Conservation (phyloP, 2,329 filamentous ascomycete genomes). For the Periconia digitata region DNA sequence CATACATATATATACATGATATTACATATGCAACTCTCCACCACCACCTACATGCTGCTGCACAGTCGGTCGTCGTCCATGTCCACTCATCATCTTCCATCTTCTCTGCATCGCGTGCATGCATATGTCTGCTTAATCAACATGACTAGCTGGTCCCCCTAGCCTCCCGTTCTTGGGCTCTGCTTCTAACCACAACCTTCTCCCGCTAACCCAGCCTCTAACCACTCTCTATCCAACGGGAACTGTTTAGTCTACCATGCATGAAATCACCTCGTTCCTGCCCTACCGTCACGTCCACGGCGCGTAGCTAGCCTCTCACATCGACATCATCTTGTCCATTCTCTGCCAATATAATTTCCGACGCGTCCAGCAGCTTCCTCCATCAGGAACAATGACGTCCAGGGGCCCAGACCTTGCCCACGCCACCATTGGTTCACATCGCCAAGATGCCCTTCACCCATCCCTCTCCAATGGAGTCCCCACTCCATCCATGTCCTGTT, state of each 20-base stretch:
- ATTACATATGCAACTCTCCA: too few species aligned
- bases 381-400: not conserved
- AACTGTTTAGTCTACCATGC: not conserved
- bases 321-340: not conserved
- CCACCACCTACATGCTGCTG: too few species aligned
- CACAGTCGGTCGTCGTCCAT: too few species aligned
- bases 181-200: not conserved
- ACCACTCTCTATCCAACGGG: not conserved
- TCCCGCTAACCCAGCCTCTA: not conserved
- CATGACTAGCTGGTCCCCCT: not conserved
- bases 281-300: not conserved
- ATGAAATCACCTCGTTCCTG: not conserved
- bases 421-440: not conserved
- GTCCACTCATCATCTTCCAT: too few species aligned
- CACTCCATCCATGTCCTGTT: too few species aligned
- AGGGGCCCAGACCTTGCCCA: conserved; percentile 1
- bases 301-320: not conserved
- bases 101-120: too few species aligned
- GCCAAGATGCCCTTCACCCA: conserved; percentile 13
- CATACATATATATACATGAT: too few species aligned
- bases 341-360: conserved; percentile 5
- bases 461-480: too few species aligned
- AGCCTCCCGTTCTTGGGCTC: not conserved
- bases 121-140: too few species aligned
- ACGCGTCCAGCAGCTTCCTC: not conserved